A percentile compares a stretch with the other conserved stretches of the same genome.
These are phyloP conservation scores for Lenwebbia sp. DNA, from an alignment of 345 rosid species.

Conservation along the genomic window DNA sequence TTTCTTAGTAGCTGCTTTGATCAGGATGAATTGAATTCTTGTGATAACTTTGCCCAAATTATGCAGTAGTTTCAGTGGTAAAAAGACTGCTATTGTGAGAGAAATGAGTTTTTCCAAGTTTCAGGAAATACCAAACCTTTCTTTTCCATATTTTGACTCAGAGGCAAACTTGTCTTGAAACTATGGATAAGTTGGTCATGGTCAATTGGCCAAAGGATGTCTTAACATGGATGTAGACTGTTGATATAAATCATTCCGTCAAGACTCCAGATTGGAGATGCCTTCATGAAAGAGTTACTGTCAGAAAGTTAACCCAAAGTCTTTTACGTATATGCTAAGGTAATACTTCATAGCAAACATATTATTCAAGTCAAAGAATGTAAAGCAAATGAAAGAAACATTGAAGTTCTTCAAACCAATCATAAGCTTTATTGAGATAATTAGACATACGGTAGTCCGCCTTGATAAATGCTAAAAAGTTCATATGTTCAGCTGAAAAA, in stretches of 20 bases:
- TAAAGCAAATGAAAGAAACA: neutral
- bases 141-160: neutral
- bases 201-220: neutral
- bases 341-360: neutral
- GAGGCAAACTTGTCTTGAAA: neutral
- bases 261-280: neutral
- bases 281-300: neutral
- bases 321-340: neutral
- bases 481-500: neutral
- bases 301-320: neutral
- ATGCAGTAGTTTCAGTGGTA: neutral
- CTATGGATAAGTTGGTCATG: neutral
- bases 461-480: neutral
- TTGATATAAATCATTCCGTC: neutral
- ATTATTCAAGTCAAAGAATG: neutral
- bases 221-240: neutral
- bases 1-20: neutral
- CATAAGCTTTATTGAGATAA: neutral
- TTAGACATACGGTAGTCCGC: neutral
- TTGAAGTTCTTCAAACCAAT: neutral
- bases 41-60: neutral
- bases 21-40: neutral
- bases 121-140: neutral
- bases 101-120: neutral
- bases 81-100: neutral